A percentile compares a stretch with the other conserved stretches of the same genome.
Evolutionary conservation across 2,329 filamentous ascomycete genomes (phyloP).

Genomic region (Periconia sp.): DNA sequence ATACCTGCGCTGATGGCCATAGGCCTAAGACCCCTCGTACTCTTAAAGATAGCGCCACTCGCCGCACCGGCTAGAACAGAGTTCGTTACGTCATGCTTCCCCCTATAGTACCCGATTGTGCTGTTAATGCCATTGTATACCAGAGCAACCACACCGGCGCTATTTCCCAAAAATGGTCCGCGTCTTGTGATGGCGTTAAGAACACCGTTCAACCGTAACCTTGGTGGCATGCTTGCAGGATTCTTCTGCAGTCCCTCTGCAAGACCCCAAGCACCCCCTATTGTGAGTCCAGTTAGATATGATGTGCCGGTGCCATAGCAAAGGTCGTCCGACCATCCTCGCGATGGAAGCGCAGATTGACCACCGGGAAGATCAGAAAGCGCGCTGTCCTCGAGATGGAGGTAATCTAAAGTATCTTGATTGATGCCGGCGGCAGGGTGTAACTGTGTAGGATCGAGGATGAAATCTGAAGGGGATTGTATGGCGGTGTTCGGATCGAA

Average conservation of each 20-base stretch:
- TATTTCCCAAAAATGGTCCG: conserved; percentile 95
- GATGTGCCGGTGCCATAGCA: conserved; percentile 97
- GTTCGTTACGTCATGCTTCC: conserved; percentile 73
- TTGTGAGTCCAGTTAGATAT: conserved; percentile 81
- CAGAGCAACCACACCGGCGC: conserved; percentile 91
- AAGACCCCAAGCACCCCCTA: conserved; percentile 90
- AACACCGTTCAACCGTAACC: conserved; percentile 89
- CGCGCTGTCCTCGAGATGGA: conserved; percentile 87
- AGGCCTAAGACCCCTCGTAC: conserved; percentile 82
- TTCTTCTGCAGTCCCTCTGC: conserved; percentile 81
- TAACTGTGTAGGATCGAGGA: conserved; percentile 84
- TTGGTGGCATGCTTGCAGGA: conserved; percentile 73
- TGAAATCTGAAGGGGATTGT: conserved; percentile 84
- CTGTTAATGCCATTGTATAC: conserved; percentile 78
- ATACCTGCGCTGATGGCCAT: conserved; percentile 95
- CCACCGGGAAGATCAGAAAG: conserved; percentile 84
- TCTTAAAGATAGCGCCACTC: conserved; percentile 95
- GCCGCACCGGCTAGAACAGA: conserved; percentile 81
- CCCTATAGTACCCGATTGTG: conserved; percentile 42
- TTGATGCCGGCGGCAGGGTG: conserved; percentile 94
- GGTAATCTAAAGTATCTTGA: conserved; percentile 90
- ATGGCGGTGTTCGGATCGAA: conserved; percentile 71
- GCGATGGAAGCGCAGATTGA: conserved; percentile 85
- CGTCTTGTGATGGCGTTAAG: conserved; percentile 91
- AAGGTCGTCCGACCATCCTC: conserved; percentile 96